Conservation (phyloP, 495 filamentous ascomycete species). For the Massariosphaeria phaeospora region DNA sequence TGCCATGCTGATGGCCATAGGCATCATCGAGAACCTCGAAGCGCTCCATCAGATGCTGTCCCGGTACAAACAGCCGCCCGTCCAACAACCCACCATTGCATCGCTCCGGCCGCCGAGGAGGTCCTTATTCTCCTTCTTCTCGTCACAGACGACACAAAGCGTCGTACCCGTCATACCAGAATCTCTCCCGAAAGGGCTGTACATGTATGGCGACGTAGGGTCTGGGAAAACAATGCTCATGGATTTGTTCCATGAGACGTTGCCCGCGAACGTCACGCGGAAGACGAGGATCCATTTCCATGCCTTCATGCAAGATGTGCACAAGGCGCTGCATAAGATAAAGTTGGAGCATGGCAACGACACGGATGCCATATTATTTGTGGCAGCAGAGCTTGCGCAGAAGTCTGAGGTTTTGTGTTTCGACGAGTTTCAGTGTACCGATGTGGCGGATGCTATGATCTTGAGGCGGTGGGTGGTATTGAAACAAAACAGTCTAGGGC, state of each 20-base stretch:
- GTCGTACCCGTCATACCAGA: slow-evolving; percentile 52
- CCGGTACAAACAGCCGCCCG: slow-evolving; percentile 63
- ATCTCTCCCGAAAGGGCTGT: slow-evolving; percentile 79
- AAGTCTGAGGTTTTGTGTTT: slow-evolving; percentile 85
- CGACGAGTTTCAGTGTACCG: slow-evolving; percentile 98
- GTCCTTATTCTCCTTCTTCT: slow-evolving; percentile 71
- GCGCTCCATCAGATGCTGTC: slow-evolving; percentile 79
- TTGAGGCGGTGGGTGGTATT: slow-evolving; percentile 56
- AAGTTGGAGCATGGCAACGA: slow-evolving; percentile 87
- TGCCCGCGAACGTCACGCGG: slow-evolving; percentile 70
- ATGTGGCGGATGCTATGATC: slow-evolving; percentile 99
- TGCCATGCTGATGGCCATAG: slow-evolving; percentile 39
- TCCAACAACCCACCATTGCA: slow-evolving; percentile 72
- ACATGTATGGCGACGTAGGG: slow-evolving; percentile 95
- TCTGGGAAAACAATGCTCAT: slow-evolving; percentile 99
- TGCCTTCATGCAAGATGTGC: slow-evolving; percentile 99
- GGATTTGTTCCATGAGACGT: slow-evolving; percentile 95
- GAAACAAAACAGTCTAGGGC: slow-evolving; percentile 39
- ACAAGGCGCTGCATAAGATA: slow-evolving; percentile 82
- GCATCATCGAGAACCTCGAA: slow-evolving; percentile 82
- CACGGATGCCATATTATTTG: slow-evolving; percentile 84
- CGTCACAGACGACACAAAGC: slow-evolving; percentile 39
- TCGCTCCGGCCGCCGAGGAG: slow-evolving; percentile 57
- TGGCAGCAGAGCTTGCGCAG: slow-evolving; percentile 87
- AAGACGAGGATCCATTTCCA: slow-evolving; percentile 99